phyloP scores from a whole-genome alignment of 768 basidiomycete species.

The Boletales sp. region DNA sequence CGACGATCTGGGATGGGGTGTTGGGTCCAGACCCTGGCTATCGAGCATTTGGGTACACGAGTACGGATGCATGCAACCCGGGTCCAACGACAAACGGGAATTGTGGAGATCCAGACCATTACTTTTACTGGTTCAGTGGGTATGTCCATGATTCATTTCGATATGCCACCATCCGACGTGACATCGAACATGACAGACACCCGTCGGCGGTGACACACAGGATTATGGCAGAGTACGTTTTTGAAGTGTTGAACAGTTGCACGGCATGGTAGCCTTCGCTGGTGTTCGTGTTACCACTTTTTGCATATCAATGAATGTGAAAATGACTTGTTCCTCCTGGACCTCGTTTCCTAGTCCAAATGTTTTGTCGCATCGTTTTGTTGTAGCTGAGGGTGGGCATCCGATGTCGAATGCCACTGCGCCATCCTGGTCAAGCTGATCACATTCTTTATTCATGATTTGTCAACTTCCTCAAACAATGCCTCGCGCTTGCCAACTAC shows the following conservation, averaged over 20 bases:
- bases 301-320: too few species aligned
- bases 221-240: conserved; percentile 53
- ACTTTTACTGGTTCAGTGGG: conserved; percentile 53
- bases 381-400: too few species aligned
- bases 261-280: conserved; percentile 1
- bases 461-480: too few species aligned
- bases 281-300: too few species aligned
- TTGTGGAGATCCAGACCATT: conserved; percentile 44
- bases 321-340: too few species aligned
- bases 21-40: conserved; percentile 42
- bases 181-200: conserved; percentile 31
- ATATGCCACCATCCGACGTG: not conserved
- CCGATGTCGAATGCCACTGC: too few species aligned
- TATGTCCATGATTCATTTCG: conserved; percentile 21
- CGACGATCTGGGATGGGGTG: conserved; percentile 49
- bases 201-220: conserved; percentile 47
- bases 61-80: conserved; percentile 34
- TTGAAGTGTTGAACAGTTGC: conserved; percentile 37
- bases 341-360: too few species aligned
- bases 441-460: too few species aligned
- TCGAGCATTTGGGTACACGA: conserved; percentile 47
- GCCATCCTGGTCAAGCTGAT: too few species aligned
- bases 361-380: too few species aligned
- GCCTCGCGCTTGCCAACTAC: too few species aligned
- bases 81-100: conserved; percentile 31